phyloP scores from a whole-genome alignment of 176 grass and related monocot genomes.

The Avena eriantha region DNA sequence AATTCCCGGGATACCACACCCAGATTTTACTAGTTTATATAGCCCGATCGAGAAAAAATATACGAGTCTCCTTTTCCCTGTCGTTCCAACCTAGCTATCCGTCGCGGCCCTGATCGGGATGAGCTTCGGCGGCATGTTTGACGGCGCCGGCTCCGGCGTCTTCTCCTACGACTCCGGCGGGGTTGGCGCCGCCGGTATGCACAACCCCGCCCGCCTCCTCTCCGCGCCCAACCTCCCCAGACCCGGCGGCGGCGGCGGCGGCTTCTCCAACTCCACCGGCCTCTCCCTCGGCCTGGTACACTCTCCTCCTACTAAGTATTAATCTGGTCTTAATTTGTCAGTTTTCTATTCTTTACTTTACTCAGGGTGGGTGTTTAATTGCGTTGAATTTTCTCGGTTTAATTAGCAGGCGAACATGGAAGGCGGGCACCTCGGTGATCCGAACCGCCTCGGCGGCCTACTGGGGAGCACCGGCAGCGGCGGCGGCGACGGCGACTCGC shows the following conservation, averaged over 20 bases:
- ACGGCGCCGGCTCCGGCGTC: conserved; percentile 57
- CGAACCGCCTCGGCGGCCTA: conserved; percentile 32
- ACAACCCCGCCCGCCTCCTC: conserved; percentile 51
- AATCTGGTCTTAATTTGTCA: background rate
- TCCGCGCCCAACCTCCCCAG: conserved; percentile 38
- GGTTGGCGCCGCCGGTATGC: conserved; percentile 16
- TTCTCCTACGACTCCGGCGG: conserved; percentile 60
- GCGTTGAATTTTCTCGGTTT: background rate
- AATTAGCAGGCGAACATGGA: conserved; percentile 71
- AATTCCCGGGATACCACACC: background rate
- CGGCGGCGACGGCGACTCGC: conserved; percentile 65
- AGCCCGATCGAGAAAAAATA: background rate
- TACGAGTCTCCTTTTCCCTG: background rate
- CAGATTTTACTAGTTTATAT: too few relatives aligned
- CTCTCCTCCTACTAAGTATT: too few relatives aligned
- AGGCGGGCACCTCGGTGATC: conserved; percentile 48
- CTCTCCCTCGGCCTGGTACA: conserved; percentile 92
- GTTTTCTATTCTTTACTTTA: background rate
- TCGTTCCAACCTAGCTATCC: background rate
- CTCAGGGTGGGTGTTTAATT: background rate
- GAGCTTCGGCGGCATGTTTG: conserved; percentile 95
- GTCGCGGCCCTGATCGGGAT: conserved; percentile 31
- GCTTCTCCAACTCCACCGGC: conserved; percentile 58
- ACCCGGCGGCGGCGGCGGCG: conserved; percentile 29
- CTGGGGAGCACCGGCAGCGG: conserved; percentile 45